Evolutionary conservation across 2,329 filamentous ascomycete genomes (phyloP), one percentile per base, ranked within the genome.

Genomic region (Chalara sp.): DNA sequence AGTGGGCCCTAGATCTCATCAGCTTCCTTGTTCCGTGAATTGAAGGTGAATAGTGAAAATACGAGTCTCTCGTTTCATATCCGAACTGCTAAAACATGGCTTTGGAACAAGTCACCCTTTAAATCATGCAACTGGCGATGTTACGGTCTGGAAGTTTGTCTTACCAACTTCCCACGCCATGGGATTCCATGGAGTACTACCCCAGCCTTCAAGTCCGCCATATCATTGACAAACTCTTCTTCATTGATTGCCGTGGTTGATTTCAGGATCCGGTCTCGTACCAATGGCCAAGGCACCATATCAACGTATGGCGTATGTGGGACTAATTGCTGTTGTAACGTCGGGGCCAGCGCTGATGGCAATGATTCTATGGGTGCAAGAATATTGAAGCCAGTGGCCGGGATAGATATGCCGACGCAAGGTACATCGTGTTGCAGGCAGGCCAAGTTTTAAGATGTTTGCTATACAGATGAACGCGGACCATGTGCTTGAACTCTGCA

Each of bases 141-240:
- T 21, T 21, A 21, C 21, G 21, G 21, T 60, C 64, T 63, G 66
- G 13, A 53, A 56, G 50, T 66, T 65, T 5, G 63, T 65, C 6
- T 60, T 56, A 35, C 55, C 59, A 13, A 65, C 47, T 46, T 67
- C 64, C 64, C 64, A 66, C 0, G 58, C 59, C 5, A 51, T 51
- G 7, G 60, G 57, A 55, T 66, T 62, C 60, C 61, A 65, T 32
- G 63, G 61, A 6, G 44, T 54, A 28, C 59, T 54, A 58, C 59
- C 62, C 63, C 65, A 13, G 66, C 59, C 46, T 60, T 59, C 31
- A 66, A 53, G 12, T 59, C 56, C 31, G 35, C 29, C 52, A 56
- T 53, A 47, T 59, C 53, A n/a, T 35, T 28, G 7, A 51, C 12
- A 41, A 58, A 56, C 31, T 59, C 55, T 4, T 29, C 11, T 46